A percentile compares a stretch with the other conserved stretches of the same genome.
phyloP scores from a whole-genome alignment of 208 protist genomes.

The Leishmania tarentolae region DNA sequence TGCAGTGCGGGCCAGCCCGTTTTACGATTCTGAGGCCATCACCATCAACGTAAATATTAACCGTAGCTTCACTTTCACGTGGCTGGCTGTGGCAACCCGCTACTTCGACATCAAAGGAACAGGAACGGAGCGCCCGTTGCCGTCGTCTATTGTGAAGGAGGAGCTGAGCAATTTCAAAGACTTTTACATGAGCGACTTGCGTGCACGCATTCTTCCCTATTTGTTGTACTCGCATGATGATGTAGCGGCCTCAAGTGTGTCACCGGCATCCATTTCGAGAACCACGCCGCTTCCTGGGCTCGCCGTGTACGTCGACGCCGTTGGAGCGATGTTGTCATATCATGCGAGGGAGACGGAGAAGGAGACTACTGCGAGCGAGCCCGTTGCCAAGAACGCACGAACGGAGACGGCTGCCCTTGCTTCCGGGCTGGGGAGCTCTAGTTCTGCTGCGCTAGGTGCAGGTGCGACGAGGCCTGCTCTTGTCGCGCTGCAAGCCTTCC shows the following conservation, averaged over 20 bases:
- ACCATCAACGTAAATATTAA: conserved; percentile 85
- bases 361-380: not conserved
- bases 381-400: conserved; percentile 10
- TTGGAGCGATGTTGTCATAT: not conserved
- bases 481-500: conserved; percentile 53
- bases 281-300: conserved; percentile 27
- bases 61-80: conserved; percentile 85
- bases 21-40: conserved; percentile 64
- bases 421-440: not conserved
- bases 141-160: conserved; percentile 61
- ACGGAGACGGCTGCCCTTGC: not conserved
- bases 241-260: conserved; percentile 23
- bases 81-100: conserved; percentile 67
- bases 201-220: conserved; percentile 73
- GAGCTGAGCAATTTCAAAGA: conserved; percentile 90
- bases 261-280: conserved; percentile 12
- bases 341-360: too few relatives aligned
- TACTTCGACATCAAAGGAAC: conserved; percentile 64
- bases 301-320: conserved; percentile 24
- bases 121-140: conserved; percentile 31
- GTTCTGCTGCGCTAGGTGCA: not conserved
- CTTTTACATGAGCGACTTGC: conserved; percentile 86
- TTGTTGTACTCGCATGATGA: conserved; percentile 39
- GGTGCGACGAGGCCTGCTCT: conserved; percentile 3
- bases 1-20: conserved; percentile 63